A percentile compares a stretch with the other conserved stretches of the same genome.
Evolutionary conservation across 1,284 basidiomycete genomes (phyloP).

Genomic region (Apiotrichum gracile): DNA sequence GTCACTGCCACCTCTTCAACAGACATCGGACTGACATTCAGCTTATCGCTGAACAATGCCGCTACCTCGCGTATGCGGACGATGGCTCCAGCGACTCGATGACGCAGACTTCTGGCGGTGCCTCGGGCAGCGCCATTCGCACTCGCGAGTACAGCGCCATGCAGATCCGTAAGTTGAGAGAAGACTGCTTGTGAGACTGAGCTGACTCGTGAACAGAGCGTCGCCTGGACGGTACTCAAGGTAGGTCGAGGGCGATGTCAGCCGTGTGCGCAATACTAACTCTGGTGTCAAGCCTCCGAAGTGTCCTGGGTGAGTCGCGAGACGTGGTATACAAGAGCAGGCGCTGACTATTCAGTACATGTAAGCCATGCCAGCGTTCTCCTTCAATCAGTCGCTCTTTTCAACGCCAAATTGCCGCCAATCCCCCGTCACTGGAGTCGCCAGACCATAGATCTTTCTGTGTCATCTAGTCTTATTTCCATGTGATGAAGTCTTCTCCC

Average conservation of each 20-base stretch:
- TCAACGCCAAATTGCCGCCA: no score
- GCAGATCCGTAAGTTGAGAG: constrained; percentile 3
- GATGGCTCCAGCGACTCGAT: constrained; percentile 14
- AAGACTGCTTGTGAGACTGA: neutral
- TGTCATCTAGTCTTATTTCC: no score
- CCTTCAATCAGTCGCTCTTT: no score
- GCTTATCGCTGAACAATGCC: constrained; percentile 45
- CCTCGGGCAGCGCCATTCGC: neutral
- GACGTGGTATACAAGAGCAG: neutral
- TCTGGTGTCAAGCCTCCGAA: neutral
- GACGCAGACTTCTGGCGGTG: constrained; percentile 3
- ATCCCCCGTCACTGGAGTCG: no score
- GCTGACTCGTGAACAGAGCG: neutral
- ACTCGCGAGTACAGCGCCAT: constrained; percentile 1
- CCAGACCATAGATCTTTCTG: no score
- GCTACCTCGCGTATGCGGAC: constrained; percentile 42
- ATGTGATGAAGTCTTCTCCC: no score
- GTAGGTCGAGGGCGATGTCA: no score
- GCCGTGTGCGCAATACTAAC: no score
- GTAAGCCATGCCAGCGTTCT: neutral
- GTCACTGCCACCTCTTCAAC: constrained; percentile 1
- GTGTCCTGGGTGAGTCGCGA: neutral
- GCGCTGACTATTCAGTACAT: neutral
- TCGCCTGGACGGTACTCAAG: neutral
- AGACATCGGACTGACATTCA: neutral